Conservation (phyloP, 305 asterid genomes). For the Fraxinus paxiana region DNA sequence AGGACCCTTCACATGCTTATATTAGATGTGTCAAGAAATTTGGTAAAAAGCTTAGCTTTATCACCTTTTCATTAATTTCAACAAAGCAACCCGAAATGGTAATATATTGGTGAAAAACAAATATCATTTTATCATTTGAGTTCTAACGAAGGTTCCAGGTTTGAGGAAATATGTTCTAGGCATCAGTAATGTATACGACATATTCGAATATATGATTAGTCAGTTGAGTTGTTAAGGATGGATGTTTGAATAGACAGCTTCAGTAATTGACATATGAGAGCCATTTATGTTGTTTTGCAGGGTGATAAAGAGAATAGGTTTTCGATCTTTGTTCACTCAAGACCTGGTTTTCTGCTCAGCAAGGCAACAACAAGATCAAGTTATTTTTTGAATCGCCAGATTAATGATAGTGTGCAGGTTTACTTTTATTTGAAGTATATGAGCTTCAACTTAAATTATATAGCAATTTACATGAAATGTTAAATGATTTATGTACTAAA, state of each 20-base stretch:
- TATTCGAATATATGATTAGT: neutral
- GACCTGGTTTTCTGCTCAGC: slow-evolving; percentile 85
- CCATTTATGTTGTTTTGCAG: slow-evolving; percentile 41
- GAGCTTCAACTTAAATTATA: neutral
- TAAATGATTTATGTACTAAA: slow-evolving; percentile 2
- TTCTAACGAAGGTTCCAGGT: neutral
- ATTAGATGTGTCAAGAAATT: neutral
- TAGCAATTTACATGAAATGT: neutral
- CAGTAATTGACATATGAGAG: slow-evolving; percentile 2
- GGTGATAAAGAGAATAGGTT: slow-evolving; percentile 67
- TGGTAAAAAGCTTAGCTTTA: neutral
- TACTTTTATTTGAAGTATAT: slow-evolving; percentile 25
- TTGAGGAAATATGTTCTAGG: neutral
- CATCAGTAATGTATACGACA: neutral
- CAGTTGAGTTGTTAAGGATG: neutral
- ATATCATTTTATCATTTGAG: neutral
- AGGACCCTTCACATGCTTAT: neutral
- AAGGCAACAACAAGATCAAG: slow-evolving; percentile 68
- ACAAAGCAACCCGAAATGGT: neutral
- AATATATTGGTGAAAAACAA: neutral
- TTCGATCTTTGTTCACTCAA: slow-evolving; percentile 81
- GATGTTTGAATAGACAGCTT: neutral
- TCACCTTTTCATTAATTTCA: neutral
- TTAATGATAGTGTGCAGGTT: slow-evolving; percentile 87
- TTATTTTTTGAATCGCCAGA: slow-evolving; percentile 73